Evolutionary conservation across 2,329 filamentous ascomycete genomes (phyloP).

Genomic region (Cadophora sp.): DNA sequence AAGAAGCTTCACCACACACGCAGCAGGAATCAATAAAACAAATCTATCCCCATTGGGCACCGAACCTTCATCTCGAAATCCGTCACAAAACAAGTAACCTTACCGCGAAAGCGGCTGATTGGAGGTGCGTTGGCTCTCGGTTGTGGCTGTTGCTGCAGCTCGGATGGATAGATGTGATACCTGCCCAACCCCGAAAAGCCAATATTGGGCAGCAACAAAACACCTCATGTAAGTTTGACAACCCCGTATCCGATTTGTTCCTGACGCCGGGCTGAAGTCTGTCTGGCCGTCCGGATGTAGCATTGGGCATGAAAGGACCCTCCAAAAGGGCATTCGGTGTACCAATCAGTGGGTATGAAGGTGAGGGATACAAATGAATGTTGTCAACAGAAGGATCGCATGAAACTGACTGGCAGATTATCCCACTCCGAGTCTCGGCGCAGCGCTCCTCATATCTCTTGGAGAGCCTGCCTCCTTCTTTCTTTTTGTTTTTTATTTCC

Average conservation of each 20-base stretch:
- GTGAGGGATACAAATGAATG: not conserved
- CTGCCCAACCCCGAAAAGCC: not conserved
- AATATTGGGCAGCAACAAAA: slow-evolving; percentile 17
- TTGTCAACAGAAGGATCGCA: not conserved
- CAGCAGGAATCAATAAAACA: not conserved
- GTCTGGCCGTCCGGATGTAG: not conserved
- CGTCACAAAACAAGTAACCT: not conserved
- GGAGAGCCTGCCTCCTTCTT: not conserved
- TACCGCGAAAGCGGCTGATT: not conserved
- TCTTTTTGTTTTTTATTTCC: not conserved
- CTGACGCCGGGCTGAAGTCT: slow-evolving; percentile 2
- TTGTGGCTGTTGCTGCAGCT: not conserved
- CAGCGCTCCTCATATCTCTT: not conserved
- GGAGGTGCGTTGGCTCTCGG: slow-evolving; percentile 3
- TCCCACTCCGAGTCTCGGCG: slow-evolving; percentile 6
- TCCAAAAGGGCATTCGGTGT: slow-evolving; percentile 9
- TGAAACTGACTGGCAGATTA: slow-evolving; percentile 1
- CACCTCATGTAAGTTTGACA: slow-evolving; percentile 5
- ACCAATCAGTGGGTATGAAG: slow-evolving; percentile 5
- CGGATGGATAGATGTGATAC: not conserved
- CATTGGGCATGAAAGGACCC: slow-evolving; percentile 5
- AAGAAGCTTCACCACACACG: not conserved
- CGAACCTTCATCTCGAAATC: not conserved
- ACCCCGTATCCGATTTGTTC: not conserved
- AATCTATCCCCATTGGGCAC: not conserved